Evolutionary conservation across 2,329 filamentous ascomycete species (phyloP).

Genomic region (Aspergillus carbonarius): DNA sequence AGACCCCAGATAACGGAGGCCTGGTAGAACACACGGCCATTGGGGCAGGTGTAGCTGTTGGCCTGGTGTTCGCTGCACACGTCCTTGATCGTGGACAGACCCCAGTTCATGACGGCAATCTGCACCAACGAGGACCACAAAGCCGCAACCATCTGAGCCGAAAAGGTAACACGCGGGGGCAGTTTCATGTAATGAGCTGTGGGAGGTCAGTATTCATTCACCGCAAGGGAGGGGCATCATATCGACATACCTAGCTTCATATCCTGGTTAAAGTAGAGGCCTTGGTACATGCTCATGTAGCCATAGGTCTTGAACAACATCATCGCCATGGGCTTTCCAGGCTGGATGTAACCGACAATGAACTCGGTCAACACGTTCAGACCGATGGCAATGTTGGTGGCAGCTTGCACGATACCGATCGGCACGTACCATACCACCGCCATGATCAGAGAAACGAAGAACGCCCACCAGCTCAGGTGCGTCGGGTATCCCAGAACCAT

Average conservation of each 20-base stretch:
- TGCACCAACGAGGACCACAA: conserved; percentile 53
- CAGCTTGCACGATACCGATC: conserved; percentile 63
- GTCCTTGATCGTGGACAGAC: conserved; percentile 56
- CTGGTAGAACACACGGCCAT: conserved; percentile 63
- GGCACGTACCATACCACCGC: conserved; percentile 65
- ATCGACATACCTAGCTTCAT: conserved; percentile 56
- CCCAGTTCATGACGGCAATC: conserved; percentile 48
- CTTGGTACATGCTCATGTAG: conserved; percentile 67
- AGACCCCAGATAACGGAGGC: conserved; percentile 71
- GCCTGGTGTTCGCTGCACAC: conserved; percentile 62
- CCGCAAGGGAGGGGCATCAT: not conserved
- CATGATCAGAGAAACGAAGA: conserved; percentile 65
- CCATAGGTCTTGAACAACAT: conserved; percentile 79
- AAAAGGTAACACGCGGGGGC: conserved; percentile 53
- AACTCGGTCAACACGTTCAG: conserved; percentile 74
- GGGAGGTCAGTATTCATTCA: not conserved
- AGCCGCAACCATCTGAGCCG: conserved; percentile 51
- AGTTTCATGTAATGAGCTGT: conserved; percentile 62
- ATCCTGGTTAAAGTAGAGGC: conserved; percentile 64
- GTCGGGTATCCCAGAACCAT: conserved; percentile 59
- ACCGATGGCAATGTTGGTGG: conserved; percentile 64
- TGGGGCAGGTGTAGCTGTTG: conserved; percentile 60
- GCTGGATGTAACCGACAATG: conserved; percentile 70
- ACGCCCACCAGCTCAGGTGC: conserved; percentile 70
- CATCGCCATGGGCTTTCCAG: conserved; percentile 68